A percentile compares a stretch with the other conserved stretches of the same genome.
phyloP scores from a whole-genome alignment of 2,329 filamentous ascomycete genomes.

The Beauveria varroae region DNA sequence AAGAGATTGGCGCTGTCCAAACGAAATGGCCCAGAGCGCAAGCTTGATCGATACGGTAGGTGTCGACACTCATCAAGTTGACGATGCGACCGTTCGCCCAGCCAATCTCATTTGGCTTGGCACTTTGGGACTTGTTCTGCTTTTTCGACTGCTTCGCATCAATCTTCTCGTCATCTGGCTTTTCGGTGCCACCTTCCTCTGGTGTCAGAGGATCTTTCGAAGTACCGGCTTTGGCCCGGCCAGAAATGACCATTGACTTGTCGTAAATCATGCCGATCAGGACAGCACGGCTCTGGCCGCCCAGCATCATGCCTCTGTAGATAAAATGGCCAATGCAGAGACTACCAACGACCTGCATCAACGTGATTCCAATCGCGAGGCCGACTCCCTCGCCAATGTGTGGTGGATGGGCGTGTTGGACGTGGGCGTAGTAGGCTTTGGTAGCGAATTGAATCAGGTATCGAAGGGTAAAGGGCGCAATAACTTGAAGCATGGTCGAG shows the following conservation, averaged over 20 bases:
- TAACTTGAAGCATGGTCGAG: conserved; percentile 68
- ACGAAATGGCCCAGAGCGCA: conserved; percentile 83
- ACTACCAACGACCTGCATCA: conserved; percentile 80
- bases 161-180: conserved; percentile 28
- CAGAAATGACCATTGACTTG: conserved; percentile 85
- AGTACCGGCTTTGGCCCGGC: conserved; percentile 78
- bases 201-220: conserved; percentile 23
- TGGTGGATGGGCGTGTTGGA: conserved; percentile 46
- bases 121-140: conserved; percentile 24
- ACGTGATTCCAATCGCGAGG: conserved; percentile 72
- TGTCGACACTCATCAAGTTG: conserved; percentile 92
- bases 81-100: conserved; percentile 92
- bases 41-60: conserved; percentile 84
- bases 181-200: conserved; percentile 39
- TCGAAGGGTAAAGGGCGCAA: conserved; percentile 77
- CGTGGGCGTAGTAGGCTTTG: conserved; percentile 64
- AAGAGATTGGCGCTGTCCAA: conserved; percentile 78
- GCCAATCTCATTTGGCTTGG: conserved; percentile 56
- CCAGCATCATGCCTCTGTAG: conserved; percentile 85
- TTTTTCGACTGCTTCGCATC: conserved; percentile 31
- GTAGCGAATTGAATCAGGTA: conserved; percentile 82
- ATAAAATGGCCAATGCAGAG: conserved; percentile 84
- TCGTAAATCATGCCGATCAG: conserved; percentile 85
- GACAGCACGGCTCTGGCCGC: conserved; percentile 72
- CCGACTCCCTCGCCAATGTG: conserved; percentile 70